Evolutionary conservation across 306 rosid species (phyloP), one percentile per base, ranked within the genome.

Genomic region (Rosa persica): DNA sequence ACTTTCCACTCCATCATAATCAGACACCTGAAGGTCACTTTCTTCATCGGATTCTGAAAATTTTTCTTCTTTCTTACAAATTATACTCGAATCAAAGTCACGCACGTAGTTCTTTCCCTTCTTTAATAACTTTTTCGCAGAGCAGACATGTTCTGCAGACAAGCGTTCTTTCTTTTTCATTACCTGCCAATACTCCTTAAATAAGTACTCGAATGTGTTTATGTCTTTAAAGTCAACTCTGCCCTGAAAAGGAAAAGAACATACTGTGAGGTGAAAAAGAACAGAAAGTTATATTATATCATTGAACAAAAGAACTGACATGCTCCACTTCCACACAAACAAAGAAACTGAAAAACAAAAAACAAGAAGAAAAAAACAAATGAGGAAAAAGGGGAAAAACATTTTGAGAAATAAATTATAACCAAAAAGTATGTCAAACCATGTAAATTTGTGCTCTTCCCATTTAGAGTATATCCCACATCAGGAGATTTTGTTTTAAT

Each of bases 91-190:
- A 65, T 84, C 88, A 42, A 69, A 55, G 55, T 61, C 91, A 79
- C 34, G 1, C 38, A 30, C 78, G 57, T 39, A 73, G 78, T 67
- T 85, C 64, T 72, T 77, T 16, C 86, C 79, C 62, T 71, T 87
- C 89, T 80, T 89, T 48, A 88, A 40, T 57, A 60, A 52, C 27
- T 78, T 80, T 81, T 69, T 65, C 6, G 93, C 91, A 16, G 72
- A 30, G 52, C 17, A 55, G 55, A 84, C 84, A 39, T 80, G 75
- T 25, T 60, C 69, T 65, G 90, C 57, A 49, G 77, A 84, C 83
- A 88, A 83, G 70, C 86, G 90, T 81, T 88, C 92, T 72, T 88
- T 83, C 74, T 39, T 42, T 87, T 86, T 91, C 23, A 87, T 72
- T 34, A 60, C 39, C 55, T 87, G 77, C 89, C 90, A 91, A 75